Evolutionary conservation across 495 filamentous ascomycete species (phyloP).

Genomic region (Trypethelium eluteriae): DNA sequence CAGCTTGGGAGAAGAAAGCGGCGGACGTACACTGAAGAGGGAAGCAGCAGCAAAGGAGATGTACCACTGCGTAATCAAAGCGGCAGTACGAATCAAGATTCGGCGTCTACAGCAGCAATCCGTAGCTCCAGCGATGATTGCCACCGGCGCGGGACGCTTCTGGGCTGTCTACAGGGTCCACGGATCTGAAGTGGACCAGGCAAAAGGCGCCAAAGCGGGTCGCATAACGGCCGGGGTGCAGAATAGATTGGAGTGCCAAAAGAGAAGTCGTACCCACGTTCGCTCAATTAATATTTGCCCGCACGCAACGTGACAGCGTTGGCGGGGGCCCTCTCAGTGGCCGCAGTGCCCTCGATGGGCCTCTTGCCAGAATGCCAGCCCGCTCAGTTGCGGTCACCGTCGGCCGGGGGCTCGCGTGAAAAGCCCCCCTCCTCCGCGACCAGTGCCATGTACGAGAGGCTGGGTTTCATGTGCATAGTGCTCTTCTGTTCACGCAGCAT

Average conservation of each 20-base stretch:
- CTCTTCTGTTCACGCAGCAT: slow-evolving; percentile 5
- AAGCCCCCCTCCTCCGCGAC: slow-evolving; percentile 5
- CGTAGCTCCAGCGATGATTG: slow-evolving; percentile 6
- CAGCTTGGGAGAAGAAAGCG: slow-evolving; percentile 7
- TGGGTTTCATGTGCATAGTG: slow-evolving; percentile 6
- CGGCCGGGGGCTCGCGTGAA: background rate
- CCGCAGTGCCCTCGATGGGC: too few species aligned
- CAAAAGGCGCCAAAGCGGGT: background rate
- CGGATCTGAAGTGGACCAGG: slow-evolving; percentile 8
- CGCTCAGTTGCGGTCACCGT: background rate
- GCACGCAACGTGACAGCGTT: background rate
- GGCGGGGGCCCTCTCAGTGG: background rate
- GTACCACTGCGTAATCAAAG: slow-evolving; percentile 9
- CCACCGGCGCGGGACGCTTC: slow-evolving; percentile 6
- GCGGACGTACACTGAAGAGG: background rate
- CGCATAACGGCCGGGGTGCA: slow-evolving; percentile 1
- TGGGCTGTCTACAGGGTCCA: slow-evolving; percentile 9
- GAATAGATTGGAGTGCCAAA: background rate
- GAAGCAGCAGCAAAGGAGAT: slow-evolving; percentile 3
- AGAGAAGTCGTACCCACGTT: background rate
- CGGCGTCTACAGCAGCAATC: slow-evolving; percentile 5
- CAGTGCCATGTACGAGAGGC: slow-evolving; percentile 6
- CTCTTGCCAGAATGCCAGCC: background rate
- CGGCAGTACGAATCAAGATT: slow-evolving; percentile 5
- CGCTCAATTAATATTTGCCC: background rate